A percentile compares a stretch with the other conserved stretches of the same genome.
These are phyloP conservation scores for Tillandsia fasciculata DNA, from an alignment of 176 grass and related monocot genomes.

Conservation along the genomic window DNA sequence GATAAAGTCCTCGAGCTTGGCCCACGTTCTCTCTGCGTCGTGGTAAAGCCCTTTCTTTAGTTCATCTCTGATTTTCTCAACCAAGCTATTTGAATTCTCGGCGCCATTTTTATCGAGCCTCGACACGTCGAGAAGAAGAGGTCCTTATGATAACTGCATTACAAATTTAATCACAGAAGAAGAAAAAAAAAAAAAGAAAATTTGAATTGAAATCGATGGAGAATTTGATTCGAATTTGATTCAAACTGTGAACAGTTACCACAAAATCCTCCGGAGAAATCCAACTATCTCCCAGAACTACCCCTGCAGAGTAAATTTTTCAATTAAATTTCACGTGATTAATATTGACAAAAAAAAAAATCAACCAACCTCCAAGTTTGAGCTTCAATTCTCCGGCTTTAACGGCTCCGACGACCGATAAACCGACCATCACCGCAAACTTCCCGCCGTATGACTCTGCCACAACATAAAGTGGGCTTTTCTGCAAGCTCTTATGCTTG, in stretches of 20 bases:
- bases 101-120: too few species aligned
- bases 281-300: slow-evolving; percentile 81
- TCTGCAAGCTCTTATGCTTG: slow-evolving; percentile 16
- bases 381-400: slow-evolving; percentile 23
- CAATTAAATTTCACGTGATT: neutral
- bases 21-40: slow-evolving; percentile 48
- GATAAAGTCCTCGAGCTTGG: slow-evolving; percentile 36
- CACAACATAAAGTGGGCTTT: slow-evolving; percentile 66
- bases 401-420: slow-evolving; percentile 49
- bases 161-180: too few species aligned
- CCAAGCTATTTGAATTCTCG: too few species aligned
- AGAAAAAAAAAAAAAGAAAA: too few species aligned
- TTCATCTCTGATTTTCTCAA: too few species aligned
- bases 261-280: slow-evolving; percentile 84
- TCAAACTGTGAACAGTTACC: too few species aligned
- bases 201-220: too few species aligned
- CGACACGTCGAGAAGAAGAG: too few species aligned
- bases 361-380: slow-evolving; percentile 39
- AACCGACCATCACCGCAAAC: slow-evolving; percentile 68
- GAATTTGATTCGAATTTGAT: too few species aligned
- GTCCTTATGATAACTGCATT: too few species aligned
- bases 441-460: slow-evolving; percentile 95
- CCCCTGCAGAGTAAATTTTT: too few species aligned
- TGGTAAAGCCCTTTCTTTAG: too few species aligned
- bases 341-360: neutral